These are phyloP conservation scores for Candida tropicalis DNA, from an alignment of 1,139 yeast genomes.

Conservation along the genomic window DNA sequence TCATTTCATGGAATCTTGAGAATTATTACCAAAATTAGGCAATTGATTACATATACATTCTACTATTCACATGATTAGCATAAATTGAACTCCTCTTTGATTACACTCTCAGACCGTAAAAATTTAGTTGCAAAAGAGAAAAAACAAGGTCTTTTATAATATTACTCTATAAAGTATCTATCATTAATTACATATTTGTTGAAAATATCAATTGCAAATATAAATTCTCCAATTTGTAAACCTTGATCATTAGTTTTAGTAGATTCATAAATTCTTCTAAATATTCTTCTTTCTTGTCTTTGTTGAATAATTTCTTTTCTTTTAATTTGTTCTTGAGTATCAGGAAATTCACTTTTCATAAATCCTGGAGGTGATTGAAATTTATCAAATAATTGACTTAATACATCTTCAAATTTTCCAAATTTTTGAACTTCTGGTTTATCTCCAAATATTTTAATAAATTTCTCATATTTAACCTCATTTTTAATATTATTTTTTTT, in stretches of 20 bases:
- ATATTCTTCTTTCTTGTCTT: slow-evolving; percentile 23
- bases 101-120: no score
- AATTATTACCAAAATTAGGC: no score
- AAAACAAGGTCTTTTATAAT: background rate
- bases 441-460: slow-evolving; percentile 28
- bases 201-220: slow-evolving; percentile 20
- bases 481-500: slow-evolving; percentile 20
- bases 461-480: slow-evolving; percentile 31
- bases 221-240: slow-evolving; percentile 21
- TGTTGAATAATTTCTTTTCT: slow-evolving; percentile 19
- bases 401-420: slow-evolving; percentile 25
- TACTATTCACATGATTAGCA: no score
- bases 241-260: slow-evolving; percentile 12
- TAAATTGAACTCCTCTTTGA: no score
- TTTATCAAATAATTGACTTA: slow-evolving; percentile 38
- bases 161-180: slow-evolving; percentile 14
- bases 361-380: slow-evolving; percentile 69
- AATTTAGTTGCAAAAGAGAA: no score
- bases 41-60: no score
- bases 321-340: slow-evolving; percentile 50
- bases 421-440: slow-evolving; percentile 23
- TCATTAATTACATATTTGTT: slow-evolving; percentile 18
- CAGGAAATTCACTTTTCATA: slow-evolving; percentile 63
- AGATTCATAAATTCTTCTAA: slow-evolving; percentile 21
- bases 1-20: no score